Conservation (phyloP, 495 filamentous ascomycete genomes). For the Penicillium coprophilum region DNA sequence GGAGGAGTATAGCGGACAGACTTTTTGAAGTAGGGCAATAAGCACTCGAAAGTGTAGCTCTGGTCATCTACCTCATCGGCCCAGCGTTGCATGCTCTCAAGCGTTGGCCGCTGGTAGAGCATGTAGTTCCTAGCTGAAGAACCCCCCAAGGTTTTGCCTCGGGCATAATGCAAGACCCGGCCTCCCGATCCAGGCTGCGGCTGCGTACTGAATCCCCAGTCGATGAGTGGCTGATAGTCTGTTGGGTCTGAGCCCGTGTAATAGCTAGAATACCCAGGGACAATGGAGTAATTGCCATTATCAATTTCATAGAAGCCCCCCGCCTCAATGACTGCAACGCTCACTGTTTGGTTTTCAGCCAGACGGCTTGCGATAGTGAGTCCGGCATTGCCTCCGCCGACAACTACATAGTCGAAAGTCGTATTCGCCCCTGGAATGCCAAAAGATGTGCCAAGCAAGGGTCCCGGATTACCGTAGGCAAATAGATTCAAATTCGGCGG, state of each 20-base stretch:
- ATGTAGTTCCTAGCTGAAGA: constrained; percentile 47
- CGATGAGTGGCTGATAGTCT: constrained; percentile 44
- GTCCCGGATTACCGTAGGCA: constrained; percentile 3
- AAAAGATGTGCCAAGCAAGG: constrained; percentile 49
- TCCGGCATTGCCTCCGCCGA: constrained; percentile 54
- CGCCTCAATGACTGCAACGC: constrained; percentile 53
- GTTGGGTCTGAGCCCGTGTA: constrained; percentile 38
- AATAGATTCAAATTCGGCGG: constrained; percentile 30
- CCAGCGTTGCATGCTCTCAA: constrained; percentile 47
- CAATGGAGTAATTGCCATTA: constrained; percentile 45
- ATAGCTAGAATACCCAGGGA: constrained; percentile 38
- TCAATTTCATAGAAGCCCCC: constrained; percentile 52
- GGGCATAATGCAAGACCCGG: constrained; percentile 31
- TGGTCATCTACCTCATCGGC: constrained; percentile 55
- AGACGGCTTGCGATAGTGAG: constrained; percentile 48
- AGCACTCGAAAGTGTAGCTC: constrained; percentile 48
- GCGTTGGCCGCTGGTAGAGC: constrained; percentile 41
- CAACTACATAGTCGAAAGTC: constrained; percentile 26
- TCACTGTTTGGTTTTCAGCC: constrained; percentile 23
- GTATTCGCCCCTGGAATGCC: constrained; percentile 27
- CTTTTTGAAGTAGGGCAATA: constrained; percentile 54
- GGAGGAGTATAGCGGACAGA: constrained; percentile 51
- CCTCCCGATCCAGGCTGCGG: constrained; percentile 31
- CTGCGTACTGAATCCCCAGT: constrained; percentile 48
- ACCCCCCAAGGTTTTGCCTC: constrained; percentile 29